Evolutionary conservation across 2,329 filamentous ascomycete species (phyloP), one percentile per base, ranked within the genome.

Genomic region (Phialemonium atrogriseum): DNA sequence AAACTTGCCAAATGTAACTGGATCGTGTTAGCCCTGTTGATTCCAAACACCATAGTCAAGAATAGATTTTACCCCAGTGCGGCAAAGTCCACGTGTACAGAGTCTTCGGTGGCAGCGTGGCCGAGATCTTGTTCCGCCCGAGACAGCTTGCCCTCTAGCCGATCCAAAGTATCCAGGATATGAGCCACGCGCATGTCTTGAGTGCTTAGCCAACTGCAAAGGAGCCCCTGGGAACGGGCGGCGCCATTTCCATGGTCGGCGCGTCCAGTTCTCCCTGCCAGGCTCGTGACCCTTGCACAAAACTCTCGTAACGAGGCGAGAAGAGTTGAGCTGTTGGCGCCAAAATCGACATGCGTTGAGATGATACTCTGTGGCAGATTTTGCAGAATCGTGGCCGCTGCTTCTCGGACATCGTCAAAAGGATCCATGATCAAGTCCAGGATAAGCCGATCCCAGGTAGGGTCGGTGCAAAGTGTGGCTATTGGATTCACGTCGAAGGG

Each of bases 191-290:
- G 65, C 9, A 56, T 52, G 3, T 64, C 48, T n/a, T 57, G 50
- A 2, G 53, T 54, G 12, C 50, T 48, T 10, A 71, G 62, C 51
- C 77, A 73, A 24, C 64, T 62, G 49, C 79, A 84, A 4, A 86
- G 54, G 11, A 94, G 60, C 24, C 83, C 77, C 38, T 80, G 82
- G 3, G 80, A 67, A 32, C 85, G 77, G 20, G 88, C 89, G 28
- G 91, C 79, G 8, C 89, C 89, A 56, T 98, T 89, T 2, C 88
- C 87, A 52, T 94, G 85, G 50, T 96, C 88, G 10, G 87, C 89
- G 38, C 91, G 73, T 14, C 85, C 85, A 5, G 86, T 94, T 16
- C 62, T 65, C 14, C 77, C 67, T 36, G 84, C 79, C 20, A 73
- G 60, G 4, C 58, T 54, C 35, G 80, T 70, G 1, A 76, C 73